Base-by-base conservation (phyloP, 306 rosid species). In the Lupinus albus region DNA sequence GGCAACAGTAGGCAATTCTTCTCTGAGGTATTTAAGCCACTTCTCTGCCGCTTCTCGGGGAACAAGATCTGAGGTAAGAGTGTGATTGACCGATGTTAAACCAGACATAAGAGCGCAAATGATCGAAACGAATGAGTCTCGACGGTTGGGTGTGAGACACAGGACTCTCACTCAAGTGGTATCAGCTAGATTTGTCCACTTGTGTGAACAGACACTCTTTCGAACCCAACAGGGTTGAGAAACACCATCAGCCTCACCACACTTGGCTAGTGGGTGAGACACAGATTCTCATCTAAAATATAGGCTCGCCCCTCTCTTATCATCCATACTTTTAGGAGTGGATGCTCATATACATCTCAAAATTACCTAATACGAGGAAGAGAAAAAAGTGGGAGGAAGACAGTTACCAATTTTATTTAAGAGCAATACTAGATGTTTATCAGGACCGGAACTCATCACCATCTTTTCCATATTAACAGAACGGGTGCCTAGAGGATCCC, bases 401-500 rank as follows among this genome's bases (percentile, higher is more conserved):
- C 36, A 32, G 5, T 32, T 85, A 91, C 99, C 99, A 61, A 94
- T 94, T 87, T 94, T 94, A 72, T 94, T 94, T 61, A 94, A 77
- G 56, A 94, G 96, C 76, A 94, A 76, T 13, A 94, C 99, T 1
- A 88, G 89, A 70, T 81, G 97, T 76, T 93, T 93, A 42, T 86
- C 70, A 52, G 91, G 96, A 44, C 95, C 97, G 0, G 83, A 71
- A 68, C 83, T 82, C 94, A 74, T 86, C 82, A 84, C 99, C 95
- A 86, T 79, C 77, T 86, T 90, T 77, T 94, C 97, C 84, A 94
- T 88, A 73, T 84, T 90, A 58, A 69, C 15, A 52, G 96, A 90
- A 0, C 99, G 92, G 5, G 97, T 88, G 67, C 99, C 99, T 66
- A 94, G 74, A n/a, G 99, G 99, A 76, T 94, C 99, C 17, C 99